Evolutionary conservation across 441 rosid species (phyloP), one percentile per base, ranked within the genome.

Genomic region (Gossypium schwendimanii): DNA sequence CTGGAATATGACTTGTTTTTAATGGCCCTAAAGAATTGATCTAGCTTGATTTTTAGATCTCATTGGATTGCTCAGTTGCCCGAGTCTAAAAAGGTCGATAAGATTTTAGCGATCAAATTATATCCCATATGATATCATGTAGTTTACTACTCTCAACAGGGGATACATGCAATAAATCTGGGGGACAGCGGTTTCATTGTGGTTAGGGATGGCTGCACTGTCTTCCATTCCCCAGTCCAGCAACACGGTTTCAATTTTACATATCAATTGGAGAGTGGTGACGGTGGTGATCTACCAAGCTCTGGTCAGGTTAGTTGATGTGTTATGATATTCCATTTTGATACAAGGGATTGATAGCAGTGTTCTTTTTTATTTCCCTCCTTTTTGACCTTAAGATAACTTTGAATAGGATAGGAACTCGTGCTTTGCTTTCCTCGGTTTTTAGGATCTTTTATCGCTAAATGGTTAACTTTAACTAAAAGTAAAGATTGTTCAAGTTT

Each of bases 181-280:
- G 94, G 94, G 28, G 92, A 89, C 71, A 89, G 94, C 64, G 94
- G 94, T 75, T 89, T 89, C 88, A 78, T 85, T 1, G 89, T 87
- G 67, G 77, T 89, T 58, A 77, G 94, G 77, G 91, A 87, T 53
- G 92, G 92, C 50, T 74, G 80, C 54, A 85, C 88, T 1, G 72
- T 87, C 79, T 89, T 86, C 78, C 85, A 83, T 72, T 87, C 92
- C 21, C 91, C 90, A 1, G 88, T 84, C 71, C 92, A 87, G 77
- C 88, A 85, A 76, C 94, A 87, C 54, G 89, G 89, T 17, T 89
- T 89, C 84, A 89, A 89, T 69, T 89, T 87, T 76, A 84, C 94
- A 0, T 89, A 85, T 75, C 94, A 89, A 72, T 78, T 87, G 71
- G 94, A 84, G 81, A 84, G 81, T 73, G 92, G 89, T 63, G 59